phyloP scores from a whole-genome alignment of 2,329 filamentous ascomycete genomes.

The Fusarium sp. region DNA sequence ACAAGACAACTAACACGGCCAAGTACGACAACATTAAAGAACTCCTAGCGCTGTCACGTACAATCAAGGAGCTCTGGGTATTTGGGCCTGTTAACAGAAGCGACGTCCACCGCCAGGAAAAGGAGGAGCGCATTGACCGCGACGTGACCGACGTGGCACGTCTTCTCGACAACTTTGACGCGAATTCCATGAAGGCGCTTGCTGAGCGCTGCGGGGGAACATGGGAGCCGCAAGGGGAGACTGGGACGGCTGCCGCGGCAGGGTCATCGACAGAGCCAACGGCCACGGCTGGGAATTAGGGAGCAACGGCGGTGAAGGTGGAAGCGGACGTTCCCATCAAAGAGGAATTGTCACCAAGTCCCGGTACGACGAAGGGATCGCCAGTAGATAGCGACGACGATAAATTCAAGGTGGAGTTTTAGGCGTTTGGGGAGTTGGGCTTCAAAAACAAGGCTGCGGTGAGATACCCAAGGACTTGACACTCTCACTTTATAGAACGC shows the following conservation, averaged over 20 bases:
- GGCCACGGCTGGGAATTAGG: slow-evolving; percentile 20
- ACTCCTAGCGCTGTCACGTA: slow-evolving; percentile 56
- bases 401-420: neutral
- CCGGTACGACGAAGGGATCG: neutral
- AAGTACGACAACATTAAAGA: slow-evolving; percentile 59
- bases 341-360: neutral
- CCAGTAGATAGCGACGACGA: neutral
- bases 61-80: slow-evolving; percentile 60
- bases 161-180: slow-evolving; percentile 52
- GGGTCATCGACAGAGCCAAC: slow-evolving; percentile 4
- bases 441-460: slow-evolving; percentile 15
- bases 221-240: slow-evolving; percentile 49
- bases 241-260: neutral
- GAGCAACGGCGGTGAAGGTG: neutral
- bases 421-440: slow-evolving; percentile 18
- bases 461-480: slow-evolving; percentile 30
- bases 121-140: slow-evolving; percentile 52
- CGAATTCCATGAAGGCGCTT: slow-evolving; percentile 48
- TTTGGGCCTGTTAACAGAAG: slow-evolving; percentile 56
- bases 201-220: slow-evolving; percentile 52
- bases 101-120: slow-evolving; percentile 50
- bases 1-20: neutral
- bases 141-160: slow-evolving; percentile 51
- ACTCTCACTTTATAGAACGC: slow-evolving; percentile 7
- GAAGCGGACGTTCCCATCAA: too few species aligned